Conservation (phyloP, 1,139 yeast genomes). For the Meyerozyma elateridarum region DNA sequence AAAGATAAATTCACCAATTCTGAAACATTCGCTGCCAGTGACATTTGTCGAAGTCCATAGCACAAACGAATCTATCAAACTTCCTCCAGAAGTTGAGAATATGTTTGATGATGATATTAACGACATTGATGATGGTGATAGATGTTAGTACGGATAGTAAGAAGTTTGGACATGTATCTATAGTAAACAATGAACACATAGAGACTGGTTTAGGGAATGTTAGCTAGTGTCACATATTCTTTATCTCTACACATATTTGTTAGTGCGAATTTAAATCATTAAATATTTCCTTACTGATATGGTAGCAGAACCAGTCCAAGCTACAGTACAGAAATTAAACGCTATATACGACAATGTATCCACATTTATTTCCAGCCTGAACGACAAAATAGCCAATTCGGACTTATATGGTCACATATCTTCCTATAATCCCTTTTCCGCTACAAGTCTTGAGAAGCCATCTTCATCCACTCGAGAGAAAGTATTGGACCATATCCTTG, state of each 20-base stretch:
- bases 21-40: neutral
- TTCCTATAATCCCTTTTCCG: slow-evolving; percentile 11
- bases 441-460: slow-evolving; percentile 7
- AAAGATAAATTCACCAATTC: neutral
- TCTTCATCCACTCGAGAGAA: slow-evolving; percentile 7
- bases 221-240: too few species aligned
- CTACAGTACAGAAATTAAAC: slow-evolving; percentile 30
- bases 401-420: slow-evolving; percentile 17
- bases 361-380: slow-evolving; percentile 22
- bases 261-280: too few species aligned
- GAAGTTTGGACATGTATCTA: too few species aligned
- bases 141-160: too few species aligned
- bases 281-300: too few species aligned
- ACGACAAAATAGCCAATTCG: slow-evolving; percentile 19
- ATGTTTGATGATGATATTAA: neutral
- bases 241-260: too few species aligned
- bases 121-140: too few species aligned
- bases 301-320: slow-evolving; percentile 48
- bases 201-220: too few species aligned
- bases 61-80: neutral
- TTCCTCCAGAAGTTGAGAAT: neutral
- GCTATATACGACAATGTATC: slow-evolving; percentile 22
- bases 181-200: too few species aligned
- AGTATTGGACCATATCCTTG: slow-evolving; percentile 11
- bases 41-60: neutral